Conservation (phyloP, 768 basidiomycete genomes). For the Lactarius tabidus region DNA sequence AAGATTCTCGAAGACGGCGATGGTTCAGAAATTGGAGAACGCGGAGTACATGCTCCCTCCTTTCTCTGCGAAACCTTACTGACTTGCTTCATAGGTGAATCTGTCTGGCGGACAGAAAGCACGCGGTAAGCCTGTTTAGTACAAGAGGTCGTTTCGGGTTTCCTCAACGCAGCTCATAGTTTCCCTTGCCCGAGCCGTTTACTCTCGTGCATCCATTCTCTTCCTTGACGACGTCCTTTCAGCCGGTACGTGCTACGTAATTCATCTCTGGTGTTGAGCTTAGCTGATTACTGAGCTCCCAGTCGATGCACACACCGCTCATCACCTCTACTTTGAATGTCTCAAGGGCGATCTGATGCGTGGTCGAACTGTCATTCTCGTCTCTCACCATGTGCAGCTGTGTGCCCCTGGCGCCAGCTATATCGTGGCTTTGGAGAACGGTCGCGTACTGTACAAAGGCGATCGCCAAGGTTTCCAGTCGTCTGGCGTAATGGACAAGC, state of each 20-base stretch:
- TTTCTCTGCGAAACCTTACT: not conserved
- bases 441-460: conserved; percentile 74
- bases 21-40: conserved; percentile 83
- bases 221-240: conserved; percentile 80
- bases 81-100: conserved; percentile 35
- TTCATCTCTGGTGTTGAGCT: not conserved
- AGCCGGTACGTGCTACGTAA: conserved; percentile 33
- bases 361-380: conserved; percentile 81
- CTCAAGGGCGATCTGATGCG: conserved; percentile 72
- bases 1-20: conserved; percentile 86
- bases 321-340: conserved; percentile 76
- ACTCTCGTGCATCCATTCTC: conserved; percentile 78
- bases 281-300: conserved; percentile 5
- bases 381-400: conserved; percentile 92
- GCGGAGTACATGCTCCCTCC: conserved; percentile 48
- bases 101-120: conserved; percentile 54
- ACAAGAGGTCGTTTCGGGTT: not conserved
- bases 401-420: conserved; percentile 77
- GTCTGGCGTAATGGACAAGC: conserved; percentile 61
- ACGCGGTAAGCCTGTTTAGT: conserved; percentile 38
- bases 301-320: conserved; percentile 86
- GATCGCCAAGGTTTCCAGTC: conserved; percentile 55
- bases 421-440: conserved; percentile 80
- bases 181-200: conserved; percentile 79
- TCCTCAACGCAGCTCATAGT: conserved; percentile 38